These are phyloP conservation scores for Mycena rosella DNA, from an alignment of 768 basidiomycete genomes.

Conservation along the genomic window DNA sequence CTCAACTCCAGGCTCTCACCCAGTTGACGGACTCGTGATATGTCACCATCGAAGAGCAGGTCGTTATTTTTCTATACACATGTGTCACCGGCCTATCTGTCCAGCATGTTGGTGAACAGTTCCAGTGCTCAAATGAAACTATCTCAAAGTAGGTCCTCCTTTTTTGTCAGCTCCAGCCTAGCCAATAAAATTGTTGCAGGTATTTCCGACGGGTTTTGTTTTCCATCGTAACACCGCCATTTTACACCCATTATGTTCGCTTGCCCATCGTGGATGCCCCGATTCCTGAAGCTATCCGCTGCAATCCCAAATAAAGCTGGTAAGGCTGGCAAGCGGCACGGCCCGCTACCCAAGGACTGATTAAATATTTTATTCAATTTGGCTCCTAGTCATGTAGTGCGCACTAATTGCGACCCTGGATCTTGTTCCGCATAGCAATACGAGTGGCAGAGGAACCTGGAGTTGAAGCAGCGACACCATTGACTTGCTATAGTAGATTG, in stretches of 20 bases:
- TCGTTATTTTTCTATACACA: slow-evolving; percentile 45
- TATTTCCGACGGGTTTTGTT: slow-evolving; percentile 46
- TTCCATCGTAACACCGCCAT: slow-evolving; percentile 40
- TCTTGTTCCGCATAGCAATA: slow-evolving; percentile 18
- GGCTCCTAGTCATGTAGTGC: too few relatives aligned
- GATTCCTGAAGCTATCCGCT: slow-evolving; percentile 39
- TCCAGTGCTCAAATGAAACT: slow-evolving; percentile 31
- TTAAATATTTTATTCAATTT: too few relatives aligned
- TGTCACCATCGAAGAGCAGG: slow-evolving; percentile 43
- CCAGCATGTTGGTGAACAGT: slow-evolving; percentile 38
- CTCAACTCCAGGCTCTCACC: too few relatives aligned
- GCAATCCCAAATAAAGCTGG: slow-evolving; percentile 49
- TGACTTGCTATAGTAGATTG: slow-evolving; percentile 37
- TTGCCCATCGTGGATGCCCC: slow-evolving; percentile 30
- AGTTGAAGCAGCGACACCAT: not conserved
- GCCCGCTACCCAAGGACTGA: too few relatives aligned
- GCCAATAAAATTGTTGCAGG: slow-evolving; percentile 29
- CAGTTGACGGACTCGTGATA: too few relatives aligned
- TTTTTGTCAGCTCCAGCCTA: not conserved
- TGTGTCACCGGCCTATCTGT: slow-evolving; percentile 39
- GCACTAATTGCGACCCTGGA: slow-evolving; percentile 12
- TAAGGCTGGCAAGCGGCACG: too few relatives aligned
- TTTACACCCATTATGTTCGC: slow-evolving; percentile 44
- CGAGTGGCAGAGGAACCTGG: slow-evolving; percentile 27
- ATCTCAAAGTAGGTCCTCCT: slow-evolving; percentile 18